Base-by-base conservation (phyloP, 306 rosid genomes). In the barrel medic (Medicago truncatula) region DNA sequence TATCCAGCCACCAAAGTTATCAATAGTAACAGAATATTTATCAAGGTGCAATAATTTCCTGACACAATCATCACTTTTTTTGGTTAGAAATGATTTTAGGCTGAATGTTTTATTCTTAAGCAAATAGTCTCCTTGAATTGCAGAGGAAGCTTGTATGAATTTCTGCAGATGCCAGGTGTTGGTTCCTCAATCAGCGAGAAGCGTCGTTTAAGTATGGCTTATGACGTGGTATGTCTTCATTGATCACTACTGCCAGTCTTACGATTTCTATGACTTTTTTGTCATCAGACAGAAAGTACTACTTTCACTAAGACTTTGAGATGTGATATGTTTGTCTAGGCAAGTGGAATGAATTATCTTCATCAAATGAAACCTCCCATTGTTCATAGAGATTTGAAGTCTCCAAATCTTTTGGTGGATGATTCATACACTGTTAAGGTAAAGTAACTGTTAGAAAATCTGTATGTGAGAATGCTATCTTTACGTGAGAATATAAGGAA, bases 271-370 rank as follows among this genome's bases (percentile, higher is more conserved):
- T 76, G 74, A 36, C 13, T 13, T 71, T 69, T 52, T 68, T 58
- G 23, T 59, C 78, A 63, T 62, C 23, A 44, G 58, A 47, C 20
- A 20, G 34, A 23, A 61, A 34, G 20, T 77, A 63, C 66, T 50
- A 54, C 57, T 18, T 65, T 61, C 49, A 57, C 68, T 11, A 25
- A 44, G 70, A 64, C 49, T 65, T 43, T 73, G 59, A 62, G 78
- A 56, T 80, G 43, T 62, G 25, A 61, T 75, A 12, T 86, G 82
- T 77, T 75, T 75, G 65, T 76, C 66, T 85, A 94, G 98, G 98
- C 96, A 73, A 92, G 86, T 52, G 98, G 98, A 61, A 90, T 95
- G 98, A 95, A 90, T 88, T 95, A 95, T 87, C 97, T 95, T 39
- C 97, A 95, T 84, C 93, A 85, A 79, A 85, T 87, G 82, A 91